Percentiles rank a stretch among this genome's conserved stretches.
Conservation (phyloP, 2,329 filamentous ascomycete genomes). For the Arthrobotrys pseudoclavata region DNA sequence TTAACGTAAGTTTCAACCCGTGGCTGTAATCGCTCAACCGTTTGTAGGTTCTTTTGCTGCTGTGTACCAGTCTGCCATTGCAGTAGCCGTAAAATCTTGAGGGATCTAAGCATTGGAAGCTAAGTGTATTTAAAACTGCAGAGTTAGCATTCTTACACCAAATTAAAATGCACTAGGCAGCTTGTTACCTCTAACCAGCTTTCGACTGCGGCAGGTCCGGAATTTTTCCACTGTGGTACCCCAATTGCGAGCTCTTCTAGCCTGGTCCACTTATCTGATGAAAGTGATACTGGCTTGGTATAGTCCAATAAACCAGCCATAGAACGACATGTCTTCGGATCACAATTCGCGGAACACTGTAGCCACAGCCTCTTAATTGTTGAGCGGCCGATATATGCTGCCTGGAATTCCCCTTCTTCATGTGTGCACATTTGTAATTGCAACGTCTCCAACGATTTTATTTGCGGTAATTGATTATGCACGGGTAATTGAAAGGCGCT, state of each 20-base stretch:
- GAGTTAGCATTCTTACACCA: neutral
- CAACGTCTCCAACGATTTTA: constrained; percentile 29
- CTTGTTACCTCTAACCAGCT: neutral
- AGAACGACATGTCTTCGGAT: constrained; percentile 30
- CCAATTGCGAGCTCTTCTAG: constrained; percentile 23
- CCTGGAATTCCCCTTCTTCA: constrained; percentile 18
- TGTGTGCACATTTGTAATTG: constrained; percentile 13
- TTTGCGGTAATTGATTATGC: constrained; percentile 11
- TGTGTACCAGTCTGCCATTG: neutral
- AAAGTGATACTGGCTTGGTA: constrained; percentile 15
- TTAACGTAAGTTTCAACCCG: neutral
- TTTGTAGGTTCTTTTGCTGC: neutral
- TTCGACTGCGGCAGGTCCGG: neutral
- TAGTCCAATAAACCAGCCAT: constrained; percentile 32
- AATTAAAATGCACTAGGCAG: neutral
- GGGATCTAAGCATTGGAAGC: constrained; percentile 8
- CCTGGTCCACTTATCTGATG: constrained; percentile 14
- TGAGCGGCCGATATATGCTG: constrained; percentile 6
- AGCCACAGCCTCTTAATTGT: constrained; percentile 36
- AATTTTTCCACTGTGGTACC: neutral
- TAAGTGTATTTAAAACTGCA: neutral
- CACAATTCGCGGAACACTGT: constrained; percentile 27
- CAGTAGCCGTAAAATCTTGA: constrained; percentile 19
- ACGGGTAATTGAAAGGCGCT: neutral
- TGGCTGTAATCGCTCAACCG: neutral